Evolutionary conservation across 2,329 filamentous ascomycete species (phyloP), one percentile per base, ranked within the genome.

Genomic region (Cladophialophora chaetospira): DNA sequence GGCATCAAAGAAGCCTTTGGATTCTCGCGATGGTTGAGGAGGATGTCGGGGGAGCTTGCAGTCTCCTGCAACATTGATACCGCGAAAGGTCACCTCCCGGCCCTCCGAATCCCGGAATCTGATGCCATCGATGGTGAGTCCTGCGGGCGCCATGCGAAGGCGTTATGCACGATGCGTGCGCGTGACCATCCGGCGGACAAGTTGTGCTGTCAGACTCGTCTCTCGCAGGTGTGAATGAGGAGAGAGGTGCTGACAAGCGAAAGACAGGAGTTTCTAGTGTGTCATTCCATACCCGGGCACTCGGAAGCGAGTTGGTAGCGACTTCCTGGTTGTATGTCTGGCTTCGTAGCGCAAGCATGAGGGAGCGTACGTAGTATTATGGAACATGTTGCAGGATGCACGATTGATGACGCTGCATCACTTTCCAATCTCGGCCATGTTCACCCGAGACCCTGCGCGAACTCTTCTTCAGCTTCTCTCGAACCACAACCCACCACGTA

Each of bases 41-140:
- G 94, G 94, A 31, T 80, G 80, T 69, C 87, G 90, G 26, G 94
- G 94, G 57, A 90, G 87, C 76, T 99, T 99, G 68, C 89, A 86
- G 70, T 97, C 93, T 62, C 85, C 91, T 33, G 92, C 91, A 61
- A 95, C 83, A 70, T 99, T 99, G 78, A 99, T 96, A 63, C 94
- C 94, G 63, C 94, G 87, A 42, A 99, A 80, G 2, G 90, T 88
- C 55, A 99, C 84, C 74, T 97, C 89, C 60, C 94, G 87, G 63
- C 91, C 88, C 63, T 91, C 77, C 11, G 78, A 71, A 71, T 99
- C 95, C 61, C 89, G 85, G 74, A 99, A 97, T 65, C 85, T 85
- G 60, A 85, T 86, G 63, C 94, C 88, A 68, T 97, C 90, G 67
- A 99, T 93, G 21, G 83, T 85, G 48, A 99, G 79, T 51, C 88